Evolutionary conservation across 805 yeast genomes (phyloP).

Genomic region (Lachancea fermentati): DNA sequence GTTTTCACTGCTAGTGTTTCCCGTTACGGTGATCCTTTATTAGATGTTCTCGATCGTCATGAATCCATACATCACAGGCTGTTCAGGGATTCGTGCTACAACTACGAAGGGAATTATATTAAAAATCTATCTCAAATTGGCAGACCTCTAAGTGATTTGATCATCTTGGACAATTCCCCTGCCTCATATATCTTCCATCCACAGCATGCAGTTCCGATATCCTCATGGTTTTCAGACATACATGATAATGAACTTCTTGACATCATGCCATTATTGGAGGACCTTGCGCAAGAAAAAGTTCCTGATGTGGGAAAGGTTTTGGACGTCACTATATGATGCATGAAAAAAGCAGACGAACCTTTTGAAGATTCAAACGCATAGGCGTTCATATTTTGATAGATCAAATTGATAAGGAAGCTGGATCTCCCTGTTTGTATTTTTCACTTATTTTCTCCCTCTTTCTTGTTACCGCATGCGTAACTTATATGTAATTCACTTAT

Average conservation of each 20-base stretch:
- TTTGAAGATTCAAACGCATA: background rate
- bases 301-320: slow-evolving; percentile 81
- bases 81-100: slow-evolving; percentile 90
- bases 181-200: slow-evolving; percentile 98
- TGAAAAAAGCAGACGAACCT: background rate
- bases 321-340: slow-evolving; percentile 50
- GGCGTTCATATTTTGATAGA: slow-evolving; percentile 8
- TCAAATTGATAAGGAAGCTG: slow-evolving; percentile 19
- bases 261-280: slow-evolving; percentile 84
- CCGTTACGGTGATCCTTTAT: slow-evolving; percentile 91
- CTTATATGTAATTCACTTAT: background rate
- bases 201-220: slow-evolving; percentile 93
- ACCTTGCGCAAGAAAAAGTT: slow-evolving; percentile 64
- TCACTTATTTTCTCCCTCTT: background rate
- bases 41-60: slow-evolving; percentile 79
- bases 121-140: slow-evolving; percentile 93
- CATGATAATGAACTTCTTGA: slow-evolving; percentile 95
- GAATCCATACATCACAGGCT: slow-evolving; percentile 80
- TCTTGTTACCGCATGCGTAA: no score
- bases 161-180: slow-evolving; percentile 94
- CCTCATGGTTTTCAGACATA: slow-evolving; percentile 97
- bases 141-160: slow-evolving; percentile 76
- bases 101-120: slow-evolving; percentile 90
- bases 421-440: slow-evolving; percentile 17
- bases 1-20: slow-evolving; percentile 96